Conservation (phyloP, 768 basidiomycete genomes). For the Lentinula boryana region DNA sequence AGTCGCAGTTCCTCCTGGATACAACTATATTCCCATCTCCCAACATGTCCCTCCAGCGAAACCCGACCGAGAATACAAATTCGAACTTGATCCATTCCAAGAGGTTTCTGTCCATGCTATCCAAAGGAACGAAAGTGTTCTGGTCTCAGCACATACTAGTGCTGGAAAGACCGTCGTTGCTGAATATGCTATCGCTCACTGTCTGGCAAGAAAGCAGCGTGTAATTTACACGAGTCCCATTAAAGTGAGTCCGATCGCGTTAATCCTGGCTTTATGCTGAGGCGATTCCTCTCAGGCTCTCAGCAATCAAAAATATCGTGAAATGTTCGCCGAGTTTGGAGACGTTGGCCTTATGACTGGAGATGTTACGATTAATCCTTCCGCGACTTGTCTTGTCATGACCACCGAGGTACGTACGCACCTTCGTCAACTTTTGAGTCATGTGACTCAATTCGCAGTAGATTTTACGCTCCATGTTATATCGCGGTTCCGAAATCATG, state of each 20-base stretch:
- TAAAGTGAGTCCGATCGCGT: constrained; percentile 63
- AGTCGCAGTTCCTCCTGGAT: too few species aligned
- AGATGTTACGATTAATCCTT: constrained; percentile 97
- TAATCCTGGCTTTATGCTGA: not conserved
- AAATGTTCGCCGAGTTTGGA: constrained; percentile 94
- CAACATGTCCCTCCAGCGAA: constrained; percentile 35
- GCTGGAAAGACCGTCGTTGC: constrained; percentile 99
- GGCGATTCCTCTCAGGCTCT: constrained; percentile 62
- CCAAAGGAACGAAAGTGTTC: constrained; percentile 62
- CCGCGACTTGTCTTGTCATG: constrained; percentile 55
- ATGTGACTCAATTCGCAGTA: too few species aligned
- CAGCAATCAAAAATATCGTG: constrained; percentile 98
- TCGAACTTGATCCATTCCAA: constrained; percentile 88
- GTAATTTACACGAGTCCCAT: constrained; percentile 70
- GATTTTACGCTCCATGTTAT: constrained; percentile 77
- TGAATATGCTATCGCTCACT: constrained; percentile 97
- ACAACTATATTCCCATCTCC: too few species aligned
- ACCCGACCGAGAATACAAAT: constrained; percentile 91
- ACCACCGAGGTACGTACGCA: constrained; percentile 78
- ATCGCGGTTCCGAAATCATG: constrained; percentile 98
- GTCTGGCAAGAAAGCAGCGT: constrained; percentile 55
- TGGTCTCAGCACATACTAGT: constrained; percentile 98
- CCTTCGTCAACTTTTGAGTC: too few species aligned
- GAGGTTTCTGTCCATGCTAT: constrained; percentile 77
- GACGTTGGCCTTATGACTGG: constrained; percentile 99